phyloP scores from a whole-genome alignment of 1,284 basidiomycete genomes.

The Athelia sp. region DNA sequence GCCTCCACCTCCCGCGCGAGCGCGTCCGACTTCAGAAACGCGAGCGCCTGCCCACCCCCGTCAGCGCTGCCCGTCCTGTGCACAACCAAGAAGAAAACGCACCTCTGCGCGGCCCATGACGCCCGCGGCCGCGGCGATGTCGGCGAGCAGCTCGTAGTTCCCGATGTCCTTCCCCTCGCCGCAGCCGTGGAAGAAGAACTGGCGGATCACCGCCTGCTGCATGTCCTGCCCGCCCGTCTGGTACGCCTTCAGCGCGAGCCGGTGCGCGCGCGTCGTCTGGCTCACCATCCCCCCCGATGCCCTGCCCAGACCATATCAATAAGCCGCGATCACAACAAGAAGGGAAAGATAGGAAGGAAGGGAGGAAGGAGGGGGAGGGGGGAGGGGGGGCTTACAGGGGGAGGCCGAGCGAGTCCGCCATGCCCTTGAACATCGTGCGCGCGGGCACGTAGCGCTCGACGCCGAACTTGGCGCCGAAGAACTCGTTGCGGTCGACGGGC shows the following conservation, averaged over 20 bases:
- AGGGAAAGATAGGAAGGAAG: too few species aligned
- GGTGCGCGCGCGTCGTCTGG: slow-evolving; percentile 66
- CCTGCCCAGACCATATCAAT: slow-evolving; percentile 1
- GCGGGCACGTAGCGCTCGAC: slow-evolving; percentile 49
- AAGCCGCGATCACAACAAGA: too few species aligned
- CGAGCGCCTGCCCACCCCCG: slow-evolving; percentile 34
- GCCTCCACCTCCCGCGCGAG: slow-evolving; percentile 60
- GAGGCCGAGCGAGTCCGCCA: slow-evolving; percentile 59
- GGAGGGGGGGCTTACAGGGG: slow-evolving; percentile 48
- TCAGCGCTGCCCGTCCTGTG: background rate
- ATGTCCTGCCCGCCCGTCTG: slow-evolving; percentile 57
- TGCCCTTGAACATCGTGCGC: slow-evolving; percentile 39
- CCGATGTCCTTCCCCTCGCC: slow-evolving; percentile 64
- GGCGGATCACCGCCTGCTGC: slow-evolving; percentile 53
- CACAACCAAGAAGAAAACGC: slow-evolving; percentile 11
- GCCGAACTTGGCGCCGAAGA: slow-evolving; percentile 52
- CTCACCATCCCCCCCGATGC: slow-evolving; percentile 44
- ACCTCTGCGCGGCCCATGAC: slow-evolving; percentile 65
- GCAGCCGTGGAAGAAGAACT: slow-evolving; percentile 64
- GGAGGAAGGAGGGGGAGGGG: slow-evolving; percentile 4
- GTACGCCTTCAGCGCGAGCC: slow-evolving; percentile 69
- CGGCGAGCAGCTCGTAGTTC: slow-evolving; percentile 52
- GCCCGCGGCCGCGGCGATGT: slow-evolving; percentile 52
- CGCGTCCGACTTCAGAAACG: slow-evolving; percentile 68
- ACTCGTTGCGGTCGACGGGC: slow-evolving; percentile 42